phyloP scores from a whole-genome alignment of 208 protist genomes.

The Eutreptiella sp. region DNA sequence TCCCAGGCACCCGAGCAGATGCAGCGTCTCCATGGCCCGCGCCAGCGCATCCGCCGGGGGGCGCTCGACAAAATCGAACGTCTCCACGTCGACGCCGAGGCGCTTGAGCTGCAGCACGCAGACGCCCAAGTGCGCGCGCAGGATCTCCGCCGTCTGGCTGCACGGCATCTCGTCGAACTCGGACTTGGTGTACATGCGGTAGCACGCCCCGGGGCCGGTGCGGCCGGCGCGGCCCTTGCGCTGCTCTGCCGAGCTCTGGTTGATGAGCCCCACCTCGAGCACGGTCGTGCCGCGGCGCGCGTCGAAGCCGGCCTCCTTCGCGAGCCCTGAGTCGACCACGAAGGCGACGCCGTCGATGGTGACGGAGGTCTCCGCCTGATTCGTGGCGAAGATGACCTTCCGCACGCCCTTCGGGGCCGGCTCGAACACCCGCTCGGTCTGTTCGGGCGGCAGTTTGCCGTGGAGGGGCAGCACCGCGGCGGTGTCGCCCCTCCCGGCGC shows the following conservation, averaged over 20 bases:
- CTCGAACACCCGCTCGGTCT: conserved; percentile 61
- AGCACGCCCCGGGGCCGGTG: conserved; percentile 66
- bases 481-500: conserved; percentile 54
- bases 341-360: conserved; percentile 80
- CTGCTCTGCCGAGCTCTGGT: conserved; percentile 49
- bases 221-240: conserved; percentile 68
- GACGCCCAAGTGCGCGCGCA: conserved; percentile 5
- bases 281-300: conserved; percentile 62
- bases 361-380: conserved; percentile 82
- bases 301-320: conserved; percentile 71
- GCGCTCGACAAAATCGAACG: conserved; percentile 96
- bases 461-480: conserved; percentile 52
- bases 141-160: not conserved
- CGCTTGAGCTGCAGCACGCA: not conserved
- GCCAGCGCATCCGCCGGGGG: conserved; percentile 50
- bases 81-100: conserved; percentile 47
- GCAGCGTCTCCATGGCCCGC: not conserved
- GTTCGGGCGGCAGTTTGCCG: conserved; percentile 57
- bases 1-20: not conserved
- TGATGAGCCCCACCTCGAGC: conserved; percentile 47
- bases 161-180: not conserved
- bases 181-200: conserved; percentile 62
- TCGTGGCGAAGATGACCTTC: conserved; percentile 71
- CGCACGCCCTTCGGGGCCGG: conserved; percentile 48
- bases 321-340: conserved; percentile 74